These are phyloP conservation scores for Fusarium paranaense DNA, from an alignment of 2,329 filamentous ascomycete species.

Conservation along the genomic window DNA sequence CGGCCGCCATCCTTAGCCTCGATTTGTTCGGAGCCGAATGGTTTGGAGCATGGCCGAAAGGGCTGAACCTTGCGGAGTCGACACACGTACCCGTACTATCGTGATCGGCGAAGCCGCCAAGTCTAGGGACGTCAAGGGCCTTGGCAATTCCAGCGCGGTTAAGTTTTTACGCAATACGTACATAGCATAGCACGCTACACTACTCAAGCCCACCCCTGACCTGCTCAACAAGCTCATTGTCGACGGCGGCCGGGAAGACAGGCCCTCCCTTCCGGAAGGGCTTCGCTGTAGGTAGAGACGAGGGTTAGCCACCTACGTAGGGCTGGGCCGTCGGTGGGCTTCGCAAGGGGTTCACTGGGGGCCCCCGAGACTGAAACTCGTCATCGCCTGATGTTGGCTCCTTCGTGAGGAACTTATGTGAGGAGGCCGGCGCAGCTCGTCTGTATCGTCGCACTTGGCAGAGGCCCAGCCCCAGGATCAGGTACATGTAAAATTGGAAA, in stretches of 20 bases:
- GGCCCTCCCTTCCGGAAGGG: background rate
- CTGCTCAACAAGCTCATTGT: background rate
- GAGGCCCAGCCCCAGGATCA: background rate
- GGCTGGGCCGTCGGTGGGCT: background rate
- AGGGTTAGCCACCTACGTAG: background rate
- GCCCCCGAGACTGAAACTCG: conserved; percentile 16
- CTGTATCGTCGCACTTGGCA: conserved; percentile 9
- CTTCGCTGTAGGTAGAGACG: background rate
- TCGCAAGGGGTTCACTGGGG: background rate
- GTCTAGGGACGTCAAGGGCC: background rate
- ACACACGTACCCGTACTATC: background rate
- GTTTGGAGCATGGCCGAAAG: conserved; percentile 2
- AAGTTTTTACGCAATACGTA: background rate
- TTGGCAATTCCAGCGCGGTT: conserved; percentile 14
- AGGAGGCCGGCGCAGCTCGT: conserved; percentile 5
- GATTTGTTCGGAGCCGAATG: conserved; percentile 27
- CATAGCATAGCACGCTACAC: background rate
- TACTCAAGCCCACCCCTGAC: background rate
- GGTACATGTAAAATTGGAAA: background rate
- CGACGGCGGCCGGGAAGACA: background rate
- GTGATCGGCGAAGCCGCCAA: conserved; percentile 12
- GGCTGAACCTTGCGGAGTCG: conserved; percentile 8
- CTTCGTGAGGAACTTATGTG: conserved; percentile 3
- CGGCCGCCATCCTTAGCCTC: conserved; percentile 19
- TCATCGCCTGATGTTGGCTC: conserved; percentile 12